These are phyloP conservation scores for Aspergillus sp. DNA, from an alignment of 2,329 filamentous ascomycete species.

Conservation along the genomic window DNA sequence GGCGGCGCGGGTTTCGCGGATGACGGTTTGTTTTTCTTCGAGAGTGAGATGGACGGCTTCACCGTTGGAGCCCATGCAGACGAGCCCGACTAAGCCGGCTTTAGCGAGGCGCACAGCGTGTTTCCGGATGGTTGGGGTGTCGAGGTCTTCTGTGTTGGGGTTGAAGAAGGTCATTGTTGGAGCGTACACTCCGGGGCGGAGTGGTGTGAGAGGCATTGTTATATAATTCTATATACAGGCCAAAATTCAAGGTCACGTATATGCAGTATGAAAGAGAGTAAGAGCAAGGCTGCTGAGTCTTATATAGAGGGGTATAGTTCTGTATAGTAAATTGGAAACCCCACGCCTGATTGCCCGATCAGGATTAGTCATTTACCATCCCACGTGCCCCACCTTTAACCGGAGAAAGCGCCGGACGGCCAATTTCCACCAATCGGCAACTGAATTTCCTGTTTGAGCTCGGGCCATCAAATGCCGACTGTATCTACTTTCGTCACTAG, in stretches of 20 bases:
- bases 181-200: constrained; percentile 81
- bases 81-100: constrained; percentile 76
- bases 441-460: constrained; percentile 5
- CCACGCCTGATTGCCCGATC: background rate
- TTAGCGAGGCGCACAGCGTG: constrained; percentile 76
- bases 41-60: constrained; percentile 82
- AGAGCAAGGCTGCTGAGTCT: background rate
- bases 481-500: constrained; percentile 2
- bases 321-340: background rate
- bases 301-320: background rate
- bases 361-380: background rate
- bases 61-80: constrained; percentile 87
- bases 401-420: constrained; percentile 2
- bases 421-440: constrained; percentile 14
- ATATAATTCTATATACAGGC: background rate
- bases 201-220: constrained; percentile 50
- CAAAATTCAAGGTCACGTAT: background rate
- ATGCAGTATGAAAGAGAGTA: background rate
- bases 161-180: constrained; percentile 92
- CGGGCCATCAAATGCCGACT: constrained; percentile 8
- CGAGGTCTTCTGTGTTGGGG: constrained; percentile 78
- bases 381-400: constrained; percentile 7
- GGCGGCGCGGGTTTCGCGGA: constrained; percentile 74
- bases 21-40: constrained; percentile 74
- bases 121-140: constrained; percentile 74